Base-by-base conservation (phyloP, 2,329 filamentous ascomycete genomes). In the Grosmannia clavigera region DNA sequence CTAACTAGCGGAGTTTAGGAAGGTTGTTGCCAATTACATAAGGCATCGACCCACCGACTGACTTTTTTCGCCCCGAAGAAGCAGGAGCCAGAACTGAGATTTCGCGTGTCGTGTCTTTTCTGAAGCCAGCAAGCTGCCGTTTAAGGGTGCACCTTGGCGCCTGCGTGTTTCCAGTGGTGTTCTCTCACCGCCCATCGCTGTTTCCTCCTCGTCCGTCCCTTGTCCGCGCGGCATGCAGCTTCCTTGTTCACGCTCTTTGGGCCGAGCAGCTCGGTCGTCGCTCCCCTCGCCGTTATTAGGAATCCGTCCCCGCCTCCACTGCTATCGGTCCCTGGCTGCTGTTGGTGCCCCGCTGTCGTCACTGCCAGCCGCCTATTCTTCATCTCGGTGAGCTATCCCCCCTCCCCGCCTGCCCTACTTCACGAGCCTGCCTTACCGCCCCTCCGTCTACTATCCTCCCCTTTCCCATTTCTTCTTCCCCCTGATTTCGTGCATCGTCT, bases 331-430 rank as follows among this genome's bases (percentile, higher is more conserved):
- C 57, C 54, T 50, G 27, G 51, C 58, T 50, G 53, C 40, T 54
- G 56, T 31, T 33, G n/a, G 22, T 58, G 57, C 63, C 60, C 63
- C 63, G 63, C 63, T 63, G 62, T 60, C 61, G 63, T 64, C 63
- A 61, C 61, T 57, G 48, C 27, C 59, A 55, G 31, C 57, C 14
- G 31, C 57, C 14, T 58, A 54, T 31, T 35, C 46, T 12, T 53
- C 31, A 25, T 57, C 61, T 57, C 43, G 59, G 59, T 62, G 59
- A 61, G 61, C 57, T 7, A 31, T 56, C 53, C 31, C 52, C 40
- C 46, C 38, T 50, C 58, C 38, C 46, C 25, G 38, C 31, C 31
- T 31, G 31, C 29, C 40, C 43, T 22, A 11, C 55, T 9, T 14
- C 40, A 12, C 22, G 31, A 22, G 19, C 40, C 14, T 31, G 16